Conservation (phyloP, 2,329 filamentous ascomycete species). For the Metarhizium humberi region DNA sequence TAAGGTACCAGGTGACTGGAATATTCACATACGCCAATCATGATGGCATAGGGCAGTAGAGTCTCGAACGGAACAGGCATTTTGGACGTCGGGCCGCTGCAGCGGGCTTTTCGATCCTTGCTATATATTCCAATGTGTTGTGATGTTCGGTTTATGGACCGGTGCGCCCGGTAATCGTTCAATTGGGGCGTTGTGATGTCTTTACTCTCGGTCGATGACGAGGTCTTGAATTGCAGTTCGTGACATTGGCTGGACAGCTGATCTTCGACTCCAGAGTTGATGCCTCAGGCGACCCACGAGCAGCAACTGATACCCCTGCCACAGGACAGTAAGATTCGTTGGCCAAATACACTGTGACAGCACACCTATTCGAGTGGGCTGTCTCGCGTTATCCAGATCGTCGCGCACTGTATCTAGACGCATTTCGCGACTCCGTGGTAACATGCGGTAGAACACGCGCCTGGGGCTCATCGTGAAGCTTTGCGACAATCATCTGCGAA, state of each 20-base stretch:
- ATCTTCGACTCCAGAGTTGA: background rate
- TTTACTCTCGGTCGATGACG: background rate
- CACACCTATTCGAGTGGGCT: background rate
- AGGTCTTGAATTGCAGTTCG: background rate
- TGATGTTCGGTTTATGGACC: background rate
- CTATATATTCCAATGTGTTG: background rate
- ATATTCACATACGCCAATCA: conserved; percentile 42
- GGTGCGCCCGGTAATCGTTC: background rate
- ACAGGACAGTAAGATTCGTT: conserved; percentile 2
- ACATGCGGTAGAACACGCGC: conserved; percentile 1
- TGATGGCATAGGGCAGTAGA: conserved; percentile 56
- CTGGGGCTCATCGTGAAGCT: background rate
- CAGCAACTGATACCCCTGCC: background rate
- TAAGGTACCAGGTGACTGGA: conserved; percentile 3
- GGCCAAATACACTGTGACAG: background rate
- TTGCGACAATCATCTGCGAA: conserved; percentile 1
- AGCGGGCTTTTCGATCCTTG: conserved; percentile 16
- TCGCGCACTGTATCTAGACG: conserved; percentile 7
- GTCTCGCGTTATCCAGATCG: background rate
- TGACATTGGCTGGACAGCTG: background rate
- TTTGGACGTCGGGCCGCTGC: conserved; percentile 19
- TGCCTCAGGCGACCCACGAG: conserved; percentile 13
- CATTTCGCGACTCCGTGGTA: conserved; percentile 1
- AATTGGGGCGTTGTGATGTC: conserved; percentile 4
- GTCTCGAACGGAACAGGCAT: conserved; percentile 59